Evolutionary conservation across 495 filamentous ascomycete species (phyloP), one percentile per base, ranked within the genome.

Genomic region (Entonaema liquescens): DNA sequence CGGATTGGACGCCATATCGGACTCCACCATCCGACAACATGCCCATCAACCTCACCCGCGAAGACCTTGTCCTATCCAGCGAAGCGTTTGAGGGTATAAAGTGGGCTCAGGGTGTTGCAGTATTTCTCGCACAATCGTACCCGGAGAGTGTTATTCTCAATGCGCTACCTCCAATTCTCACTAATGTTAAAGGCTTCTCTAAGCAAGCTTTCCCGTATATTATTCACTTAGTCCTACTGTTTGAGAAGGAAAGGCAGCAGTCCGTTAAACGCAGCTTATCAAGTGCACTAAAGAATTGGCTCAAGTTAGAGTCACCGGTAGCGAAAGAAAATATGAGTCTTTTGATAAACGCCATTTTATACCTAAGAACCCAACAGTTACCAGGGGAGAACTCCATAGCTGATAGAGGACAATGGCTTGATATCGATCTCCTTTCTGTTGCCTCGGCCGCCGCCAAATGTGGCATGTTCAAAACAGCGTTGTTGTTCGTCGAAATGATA

Each of bases 401-500:
- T 42, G 91, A 97, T 69, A 89, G 96, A 40, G 82, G 89, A 40
- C 84, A 86, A 54, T 98, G 95, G 95, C 87, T 99, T 31, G 91
- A 95, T 31, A 80, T 98, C 31, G 89, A 97, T 74, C 91, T 91
- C 70, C 78, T 87, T 13, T 82, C 87, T 68, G 92, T 90, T 29
- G 89, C 94, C 3, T 81, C 84, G 38, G 93, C 94, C 62, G 94
- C 96, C n/a, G 85, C 87, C 60, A 81, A 79, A 62, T 98, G 95
- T 77, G 89, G 89, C 9, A 91, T 98, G 89, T 91, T 89, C 73
- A 96, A 93, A 74, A 94, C 91, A 3, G 91, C 94, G 19, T 82
- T 98, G 0, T 73, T 97, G 17, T 93, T 98, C 74, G 85, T 91
- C 15, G 95, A 99, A 74, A 87, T 94, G 23, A 83, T 87, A 35